Base-by-base conservation (phyloP, 179 eudicot genomes). In the Corrigiola litoralis region DNA sequence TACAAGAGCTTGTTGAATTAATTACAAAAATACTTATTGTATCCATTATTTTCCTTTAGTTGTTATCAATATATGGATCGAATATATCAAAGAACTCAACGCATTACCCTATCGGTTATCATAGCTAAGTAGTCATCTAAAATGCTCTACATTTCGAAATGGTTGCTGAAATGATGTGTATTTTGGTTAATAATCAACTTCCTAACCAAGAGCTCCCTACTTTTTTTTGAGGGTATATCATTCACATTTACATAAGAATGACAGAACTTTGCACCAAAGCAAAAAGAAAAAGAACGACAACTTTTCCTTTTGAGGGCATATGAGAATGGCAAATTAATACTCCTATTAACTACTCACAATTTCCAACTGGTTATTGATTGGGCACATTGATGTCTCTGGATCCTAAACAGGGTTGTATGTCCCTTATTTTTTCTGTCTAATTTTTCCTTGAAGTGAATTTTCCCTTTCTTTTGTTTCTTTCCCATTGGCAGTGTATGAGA, bases 401-500 rank as follows among this genome's bases (percentile, higher is more conserved):
- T 65, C 70, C 59, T 38, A 58, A 50, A 29, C 21, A 53, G 25
- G 58, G 50, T 27, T 24, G 20, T 41, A 23, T 59, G 4, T 33
- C 28, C 28, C 11, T 41, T 29, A 20, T 16, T 32, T 16, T 41
- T 18, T 23, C 9, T 24, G 27, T 33, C 14, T 25, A 47, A 18
- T 34, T 47, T 34, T 52, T 23, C 16, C 1, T 25, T 46, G 28
- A n/a, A 2, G 21, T 47, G 41, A 7, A 10, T 37, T 21, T 38
- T 9, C 1, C 5, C 31, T 17, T 11, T 13, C 6, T 23, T 72
- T 54, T 46, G 48, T 27, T 49, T 34, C 3, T 13, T 20, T 54
- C 57, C 63, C 29, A 69, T 68, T 69, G 78, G 66, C 56, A 46
- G 29, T 70, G 45, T 74, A 56, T 31, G 48, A 58, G 34, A 47